A percentile compares a stretch with the other conserved stretches of the same genome.
phyloP scores from a whole-genome alignment of 768 basidiomycete genomes.

The Phlebiopsis gigantea region DNA sequence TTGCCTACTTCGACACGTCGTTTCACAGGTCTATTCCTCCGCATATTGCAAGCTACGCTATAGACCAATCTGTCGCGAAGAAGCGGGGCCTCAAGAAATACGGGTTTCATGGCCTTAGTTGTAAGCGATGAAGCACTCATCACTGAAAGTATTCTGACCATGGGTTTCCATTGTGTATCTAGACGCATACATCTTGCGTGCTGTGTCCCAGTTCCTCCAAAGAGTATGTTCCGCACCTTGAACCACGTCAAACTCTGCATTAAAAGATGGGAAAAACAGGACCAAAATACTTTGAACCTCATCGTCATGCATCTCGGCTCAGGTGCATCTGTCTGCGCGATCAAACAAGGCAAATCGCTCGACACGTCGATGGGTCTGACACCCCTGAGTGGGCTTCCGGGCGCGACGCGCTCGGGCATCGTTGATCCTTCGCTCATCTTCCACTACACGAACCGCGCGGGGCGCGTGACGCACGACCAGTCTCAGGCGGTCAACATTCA shows the following conservation, averaged over 20 bases:
- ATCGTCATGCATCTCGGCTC: constrained; percentile 87
- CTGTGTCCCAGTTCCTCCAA: constrained; percentile 52
- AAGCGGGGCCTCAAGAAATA: constrained; percentile 78
- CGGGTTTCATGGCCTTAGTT: constrained; percentile 87
- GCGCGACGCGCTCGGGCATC: constrained; percentile 79
- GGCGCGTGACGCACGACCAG: constrained; percentile 49
- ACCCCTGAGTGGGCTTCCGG: constrained; percentile 82
- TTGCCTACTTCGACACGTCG: constrained; percentile 86
- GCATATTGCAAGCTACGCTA: constrained; percentile 77
- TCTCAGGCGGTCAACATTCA: constrained; percentile 39
- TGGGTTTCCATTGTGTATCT: too few relatives aligned
- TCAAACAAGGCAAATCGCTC: constrained; percentile 64
- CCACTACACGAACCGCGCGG: constrained; percentile 51
- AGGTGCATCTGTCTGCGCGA: constrained; percentile 81
- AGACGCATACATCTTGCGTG: constrained; percentile 67
- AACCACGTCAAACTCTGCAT: background rate
- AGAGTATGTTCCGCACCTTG: constrained; percentile 34
- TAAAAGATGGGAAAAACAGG: constrained; percentile 22
- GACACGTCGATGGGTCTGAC: constrained; percentile 94
- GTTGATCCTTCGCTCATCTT: constrained; percentile 87
- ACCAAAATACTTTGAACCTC: constrained; percentile 52
- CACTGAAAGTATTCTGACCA: too few relatives aligned
- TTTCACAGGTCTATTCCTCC: constrained; percentile 75
- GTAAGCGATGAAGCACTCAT: constrained; percentile 29
- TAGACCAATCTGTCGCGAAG: constrained; percentile 56